Evolutionary conservation across 2,329 filamentous ascomycete genomes (phyloP).

Genomic region (Teratosphaeria gauchensis): DNA sequence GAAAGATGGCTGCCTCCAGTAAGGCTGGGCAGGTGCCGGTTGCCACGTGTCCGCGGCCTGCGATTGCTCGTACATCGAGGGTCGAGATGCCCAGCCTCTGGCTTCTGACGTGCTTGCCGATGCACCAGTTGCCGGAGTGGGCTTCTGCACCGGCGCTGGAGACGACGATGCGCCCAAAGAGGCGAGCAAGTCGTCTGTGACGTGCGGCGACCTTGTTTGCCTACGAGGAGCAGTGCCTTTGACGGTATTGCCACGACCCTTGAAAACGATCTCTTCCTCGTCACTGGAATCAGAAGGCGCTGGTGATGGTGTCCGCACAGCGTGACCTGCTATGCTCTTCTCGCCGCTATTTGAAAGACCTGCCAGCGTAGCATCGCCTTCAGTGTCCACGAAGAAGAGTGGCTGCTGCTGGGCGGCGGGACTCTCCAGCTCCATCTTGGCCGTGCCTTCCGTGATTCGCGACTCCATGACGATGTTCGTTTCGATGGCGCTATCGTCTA

Average conservation of each 20-base stretch:
- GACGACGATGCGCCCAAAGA: slow-evolving; percentile 5
- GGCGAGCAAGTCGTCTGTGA: slow-evolving; percentile 17
- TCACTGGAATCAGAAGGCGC: slow-evolving; percentile 48
- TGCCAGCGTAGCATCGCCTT: slow-evolving; percentile 21
- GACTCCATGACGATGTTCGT: slow-evolving; percentile 21
- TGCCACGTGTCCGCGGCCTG: slow-evolving; percentile 12
- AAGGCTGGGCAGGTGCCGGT: slow-evolving; percentile 16
- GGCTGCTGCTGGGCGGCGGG: slow-evolving; percentile 6
- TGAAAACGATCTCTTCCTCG: slow-evolving; percentile 64
- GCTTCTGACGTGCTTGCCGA: slow-evolving; percentile 2
- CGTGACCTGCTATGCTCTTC: slow-evolving; percentile 2
- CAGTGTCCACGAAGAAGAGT: slow-evolving; percentile 25
- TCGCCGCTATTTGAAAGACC: slow-evolving; percentile 4
- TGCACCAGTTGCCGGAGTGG: background rate
- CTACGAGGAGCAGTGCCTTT: background rate
- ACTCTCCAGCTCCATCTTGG: slow-evolving; percentile 21
- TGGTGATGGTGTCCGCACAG: slow-evolving; percentile 31
- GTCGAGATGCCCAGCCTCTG: slow-evolving; percentile 13
- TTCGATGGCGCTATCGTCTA: slow-evolving; percentile 16
- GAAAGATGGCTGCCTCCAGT: slow-evolving; percentile 15
- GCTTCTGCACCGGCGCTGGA: background rate
- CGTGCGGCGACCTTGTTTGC: slow-evolving; percentile 4
- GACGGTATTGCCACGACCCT: slow-evolving; percentile 36
- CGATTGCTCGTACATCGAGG: slow-evolving; percentile 9
- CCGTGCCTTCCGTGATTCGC: slow-evolving; percentile 23